Evolutionary conservation across 306 rosid species (phyloP).

Genomic region (Comarum palustre): DNA sequence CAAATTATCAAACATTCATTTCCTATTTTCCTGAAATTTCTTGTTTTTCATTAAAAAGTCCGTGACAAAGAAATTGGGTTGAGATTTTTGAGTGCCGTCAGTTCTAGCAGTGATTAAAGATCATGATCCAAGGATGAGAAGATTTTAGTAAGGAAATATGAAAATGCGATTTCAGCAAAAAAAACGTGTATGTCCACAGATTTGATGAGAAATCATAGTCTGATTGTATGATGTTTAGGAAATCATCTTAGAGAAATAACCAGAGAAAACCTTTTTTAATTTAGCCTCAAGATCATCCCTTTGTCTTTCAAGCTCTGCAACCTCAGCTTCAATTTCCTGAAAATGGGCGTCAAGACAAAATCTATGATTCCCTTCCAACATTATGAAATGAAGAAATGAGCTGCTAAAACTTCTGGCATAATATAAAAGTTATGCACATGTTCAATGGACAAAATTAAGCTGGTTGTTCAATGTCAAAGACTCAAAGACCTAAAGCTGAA

Average conservation of each 20-base stretch:
- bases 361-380: constrained; percentile 16
- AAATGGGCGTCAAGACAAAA: constrained; percentile 26
- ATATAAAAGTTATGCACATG: not conserved
- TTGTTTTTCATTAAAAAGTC: not conserved
- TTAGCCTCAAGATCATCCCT: constrained; percentile 89
- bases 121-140: not conserved
- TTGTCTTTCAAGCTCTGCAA: constrained; percentile 71
- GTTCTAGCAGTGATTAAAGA: not conserved
- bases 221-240: not conserved
- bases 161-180: not conserved
- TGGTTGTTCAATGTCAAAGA: not conserved
- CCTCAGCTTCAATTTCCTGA: constrained; percentile 74
- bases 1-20: not conserved
- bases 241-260: not conserved
- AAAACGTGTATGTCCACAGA: not conserved
- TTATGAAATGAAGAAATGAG: not conserved
- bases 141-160: not conserved
- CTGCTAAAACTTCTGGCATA: not conserved
- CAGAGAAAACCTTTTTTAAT: constrained; percentile 62
- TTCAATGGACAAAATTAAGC: not conserved
- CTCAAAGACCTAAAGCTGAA: not conserved
- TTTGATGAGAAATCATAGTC: not conserved
- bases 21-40: not conserved
- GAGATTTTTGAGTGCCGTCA: not conserved
- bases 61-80: not conserved